Conservation (phyloP, 2,329 filamentous ascomycete species). For the Acrodontium crateriforme region DNA sequence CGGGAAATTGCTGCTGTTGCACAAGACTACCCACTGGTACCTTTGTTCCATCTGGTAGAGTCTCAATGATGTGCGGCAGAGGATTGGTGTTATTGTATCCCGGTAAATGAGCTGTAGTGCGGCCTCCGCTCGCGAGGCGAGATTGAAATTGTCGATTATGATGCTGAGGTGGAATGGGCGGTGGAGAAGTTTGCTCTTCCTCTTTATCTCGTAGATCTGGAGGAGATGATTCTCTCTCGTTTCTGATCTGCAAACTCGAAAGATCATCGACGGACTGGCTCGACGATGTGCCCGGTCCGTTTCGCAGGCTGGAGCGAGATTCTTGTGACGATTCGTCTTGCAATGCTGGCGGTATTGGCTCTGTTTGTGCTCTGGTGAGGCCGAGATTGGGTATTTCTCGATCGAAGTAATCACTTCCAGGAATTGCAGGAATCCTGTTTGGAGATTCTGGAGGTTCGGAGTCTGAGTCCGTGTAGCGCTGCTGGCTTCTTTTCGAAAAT, state of each 20-base stretch:
- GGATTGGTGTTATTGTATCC: constrained; percentile 28
- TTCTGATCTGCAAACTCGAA: not conserved
- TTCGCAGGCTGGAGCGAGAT: constrained; percentile 1
- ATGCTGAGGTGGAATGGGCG: constrained; percentile 13
- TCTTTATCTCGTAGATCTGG: not conserved
- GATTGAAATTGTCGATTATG: constrained; percentile 39
- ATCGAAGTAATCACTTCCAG: constrained; percentile 25
- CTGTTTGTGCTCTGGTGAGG: constrained; percentile 53
- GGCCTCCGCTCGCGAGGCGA: constrained; percentile 37
- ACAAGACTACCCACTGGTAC: constrained; percentile 13
- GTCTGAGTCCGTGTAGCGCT: constrained; percentile 49
- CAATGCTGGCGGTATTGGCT: constrained; percentile 41
- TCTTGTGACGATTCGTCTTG: constrained; percentile 1
- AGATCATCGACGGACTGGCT: constrained; percentile 4
- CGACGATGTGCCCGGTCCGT: constrained; percentile 2
- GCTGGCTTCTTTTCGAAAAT: constrained; percentile 57
- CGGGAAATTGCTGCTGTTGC: constrained; percentile 28
- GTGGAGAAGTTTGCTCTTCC: constrained; percentile 3
- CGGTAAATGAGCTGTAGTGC: constrained; percentile 39
- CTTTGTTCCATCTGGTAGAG: constrained; percentile 26
- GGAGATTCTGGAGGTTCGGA: constrained; percentile 33
- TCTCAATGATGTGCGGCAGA: constrained; percentile 52
- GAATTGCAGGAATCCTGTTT: constrained; percentile 31
- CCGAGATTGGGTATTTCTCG: constrained; percentile 39
- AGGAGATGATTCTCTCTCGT: not conserved